phyloP scores from a whole-genome alignment of 306 rosid genomes.

The Castanea mollissima region DNA sequence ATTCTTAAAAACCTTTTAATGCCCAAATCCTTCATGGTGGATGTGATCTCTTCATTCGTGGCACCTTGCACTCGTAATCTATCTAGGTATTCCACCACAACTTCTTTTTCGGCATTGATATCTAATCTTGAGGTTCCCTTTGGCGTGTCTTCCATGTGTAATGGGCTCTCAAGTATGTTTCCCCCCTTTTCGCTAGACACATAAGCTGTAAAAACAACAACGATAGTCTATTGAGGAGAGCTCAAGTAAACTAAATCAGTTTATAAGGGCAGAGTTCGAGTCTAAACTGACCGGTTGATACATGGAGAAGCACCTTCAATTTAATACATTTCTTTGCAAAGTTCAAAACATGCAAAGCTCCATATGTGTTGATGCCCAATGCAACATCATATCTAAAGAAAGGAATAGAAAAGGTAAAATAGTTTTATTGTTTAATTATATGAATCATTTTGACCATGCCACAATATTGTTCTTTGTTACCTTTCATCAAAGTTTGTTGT shows the following conservation, averaged over 20 bases:
- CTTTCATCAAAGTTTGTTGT: constrained; percentile 48
- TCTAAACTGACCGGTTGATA: constrained; percentile 41
- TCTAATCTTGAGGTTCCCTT: constrained; percentile 18
- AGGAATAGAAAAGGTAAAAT: background rate
- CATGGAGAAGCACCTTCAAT: constrained; percentile 29
- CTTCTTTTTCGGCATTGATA: constrained; percentile 22
- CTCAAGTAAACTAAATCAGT: background rate
- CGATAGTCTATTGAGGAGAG: background rate
- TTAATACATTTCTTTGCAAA: constrained; percentile 33
- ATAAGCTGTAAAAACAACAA: constrained; percentile 26
- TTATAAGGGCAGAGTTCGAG: too few species aligned
- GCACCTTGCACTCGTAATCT: constrained; percentile 9
- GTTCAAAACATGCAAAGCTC: constrained; percentile 21
- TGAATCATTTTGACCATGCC: background rate
- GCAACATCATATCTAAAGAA: constrained; percentile 34
- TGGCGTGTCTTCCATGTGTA: constrained; percentile 12
- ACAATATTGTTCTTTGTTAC: background rate
- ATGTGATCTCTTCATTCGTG: constrained; percentile 4
- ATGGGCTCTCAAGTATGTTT: constrained; percentile 23
- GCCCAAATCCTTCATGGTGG: constrained; percentile 15
- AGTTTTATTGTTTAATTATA: too few species aligned
- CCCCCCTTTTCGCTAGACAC: constrained; percentile 21
- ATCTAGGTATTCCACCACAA: constrained; percentile 16
- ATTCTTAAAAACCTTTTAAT: constrained; percentile 20
- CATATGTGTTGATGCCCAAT: constrained; percentile 29